phyloP scores from a whole-genome alignment of 495 filamentous ascomycete species.

The Trichoderma gamsii region DNA sequence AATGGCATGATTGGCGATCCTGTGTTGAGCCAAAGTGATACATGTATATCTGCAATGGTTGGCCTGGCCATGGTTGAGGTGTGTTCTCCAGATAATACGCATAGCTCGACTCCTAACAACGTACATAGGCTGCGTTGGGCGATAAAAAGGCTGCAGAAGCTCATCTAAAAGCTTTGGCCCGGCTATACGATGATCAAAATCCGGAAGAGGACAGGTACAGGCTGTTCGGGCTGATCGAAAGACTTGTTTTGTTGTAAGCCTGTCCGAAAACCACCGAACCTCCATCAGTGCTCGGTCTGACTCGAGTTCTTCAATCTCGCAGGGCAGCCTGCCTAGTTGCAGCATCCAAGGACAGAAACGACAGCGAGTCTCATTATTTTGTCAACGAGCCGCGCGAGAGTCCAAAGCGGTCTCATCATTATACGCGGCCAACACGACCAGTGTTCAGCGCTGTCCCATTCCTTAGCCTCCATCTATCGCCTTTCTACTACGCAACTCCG shows the following conservation, averaged over 20 bases:
- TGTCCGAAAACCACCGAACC: conserved; percentile 10
- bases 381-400: background rate
- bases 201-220: conserved; percentile 22
- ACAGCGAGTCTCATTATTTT: background rate
- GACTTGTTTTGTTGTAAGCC: conserved; percentile 22
- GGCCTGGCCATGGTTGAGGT: conserved; percentile 27
- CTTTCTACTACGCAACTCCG: conserved; percentile 21
- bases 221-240: conserved; percentile 22
- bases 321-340: background rate
- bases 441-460: conserved; percentile 20
- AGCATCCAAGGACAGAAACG: background rate
- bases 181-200: background rate
- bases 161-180: background rate
- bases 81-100: background rate
- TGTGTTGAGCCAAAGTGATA: conserved; percentile 18
- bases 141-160: background rate
- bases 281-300: background rate
- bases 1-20: conserved; percentile 21
- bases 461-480: conserved; percentile 21
- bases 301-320: background rate
- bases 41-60: conserved; percentile 22
- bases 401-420: background rate
- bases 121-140: background rate
- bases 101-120: background rate
- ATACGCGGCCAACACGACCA: conserved; percentile 16